Evolutionary conservation across 352 stramenopile genomes (phyloP), one percentile per base, ranked within the genome.

Genomic region (Globisporangium abappressorium): DNA sequence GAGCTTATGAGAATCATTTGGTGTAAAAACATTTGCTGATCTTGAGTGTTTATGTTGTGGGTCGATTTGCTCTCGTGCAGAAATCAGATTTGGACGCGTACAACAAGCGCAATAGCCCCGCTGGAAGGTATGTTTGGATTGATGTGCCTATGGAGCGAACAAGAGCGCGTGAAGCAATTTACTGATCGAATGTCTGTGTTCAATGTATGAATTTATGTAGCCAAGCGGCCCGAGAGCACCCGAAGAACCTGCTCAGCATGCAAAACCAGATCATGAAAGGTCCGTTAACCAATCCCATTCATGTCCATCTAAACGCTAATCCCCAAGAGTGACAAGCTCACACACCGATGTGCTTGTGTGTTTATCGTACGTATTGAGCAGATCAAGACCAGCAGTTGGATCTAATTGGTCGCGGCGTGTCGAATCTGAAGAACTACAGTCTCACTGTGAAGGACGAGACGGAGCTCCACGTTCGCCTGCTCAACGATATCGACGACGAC

Each of bases 191-290:
- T 20, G 15, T 18, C 1, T 47, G 11, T 24, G 20, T 15, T 3
- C 15, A 7, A n/a, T n/a, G 7, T 34, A 24, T 41, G 1, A 26
- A 4, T 64, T 64, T 41, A 9, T 63, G 11, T 30, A 66, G 71
- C 26, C 71, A 84, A 64, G 64, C 66, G 12, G 41, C 68, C 2
- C 47, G 66, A n/a, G 77, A 89, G 6, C 73, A 84, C 43, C 70
- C 75, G 6, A 69, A 68, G 24, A 78, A 88, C 63, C 74, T 96
- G 64, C 69, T 96, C 24, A 84, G 79, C 55, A 93, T 96, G 80
- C 88, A 96, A 66, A 96, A 93, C 69, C 85, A 94, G 75, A 94
- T 96, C 57, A 96, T 96, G 86, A 94, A 93, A 77, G 80, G 82
- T 87, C 11, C 22, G 54, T 6, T 3, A 59, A 33, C 5, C 38